Evolutionary conservation across 768 basidiomycete genomes (phyloP).

Genomic region (Collybia nuda): DNA sequence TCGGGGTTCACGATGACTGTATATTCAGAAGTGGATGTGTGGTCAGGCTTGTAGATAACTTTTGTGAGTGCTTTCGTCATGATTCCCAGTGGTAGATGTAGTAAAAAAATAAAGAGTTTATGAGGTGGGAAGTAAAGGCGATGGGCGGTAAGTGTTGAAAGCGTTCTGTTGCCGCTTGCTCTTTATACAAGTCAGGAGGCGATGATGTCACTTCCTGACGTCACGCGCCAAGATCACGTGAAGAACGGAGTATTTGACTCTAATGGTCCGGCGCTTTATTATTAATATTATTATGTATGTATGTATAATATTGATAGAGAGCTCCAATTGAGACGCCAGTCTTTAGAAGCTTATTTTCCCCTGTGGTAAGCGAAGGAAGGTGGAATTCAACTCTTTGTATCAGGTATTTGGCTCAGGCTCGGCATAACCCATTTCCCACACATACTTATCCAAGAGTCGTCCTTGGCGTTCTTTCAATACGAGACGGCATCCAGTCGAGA

Average conservation of each 20-base stretch:
- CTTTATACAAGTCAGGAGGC: conserved; percentile 16
- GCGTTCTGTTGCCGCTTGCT: neutral
- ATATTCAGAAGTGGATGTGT: conserved; percentile 72
- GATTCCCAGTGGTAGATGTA: conserved; percentile 14
- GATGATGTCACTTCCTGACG: conserved; percentile 24
- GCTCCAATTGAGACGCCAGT: too few species aligned
- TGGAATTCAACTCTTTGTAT: neutral
- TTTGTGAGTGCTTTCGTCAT: conserved; percentile 57
- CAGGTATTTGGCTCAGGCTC: too few species aligned
- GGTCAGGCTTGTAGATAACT: conserved; percentile 79
- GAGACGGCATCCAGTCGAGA: conserved; percentile 7
- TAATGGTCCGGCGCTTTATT: too few species aligned
- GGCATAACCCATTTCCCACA: neutral
- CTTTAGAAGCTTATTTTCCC: too few species aligned
- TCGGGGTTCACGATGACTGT: conserved; percentile 63
- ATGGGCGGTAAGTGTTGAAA: conserved; percentile 3
- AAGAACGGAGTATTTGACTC: too few species aligned
- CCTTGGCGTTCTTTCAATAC: neutral
- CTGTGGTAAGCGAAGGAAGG: neutral
- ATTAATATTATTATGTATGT: too few species aligned
- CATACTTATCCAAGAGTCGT: neutral
- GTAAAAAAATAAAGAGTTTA: conserved; percentile 11
- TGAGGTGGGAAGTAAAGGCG: conserved; percentile 6
- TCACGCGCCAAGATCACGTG: conserved; percentile 28
- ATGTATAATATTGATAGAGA: too few species aligned